Percentiles rank a stretch among this genome's conserved stretches.
Conservation (phyloP, 2,329 filamentous ascomycete species). For the Dothistroma septosporum region DNA sequence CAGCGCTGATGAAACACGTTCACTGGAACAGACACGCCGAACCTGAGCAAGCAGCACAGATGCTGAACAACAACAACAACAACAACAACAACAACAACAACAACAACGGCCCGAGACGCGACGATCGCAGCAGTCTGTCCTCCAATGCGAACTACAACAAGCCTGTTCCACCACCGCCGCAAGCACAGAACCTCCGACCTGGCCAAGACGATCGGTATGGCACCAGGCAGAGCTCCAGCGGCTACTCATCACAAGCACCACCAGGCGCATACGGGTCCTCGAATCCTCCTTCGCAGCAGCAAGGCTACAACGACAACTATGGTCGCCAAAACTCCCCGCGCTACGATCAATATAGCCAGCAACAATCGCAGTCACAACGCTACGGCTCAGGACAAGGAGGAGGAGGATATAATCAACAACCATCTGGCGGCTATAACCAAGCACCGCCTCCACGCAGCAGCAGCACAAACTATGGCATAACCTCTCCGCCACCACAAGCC, state of each 20-base stretch:
- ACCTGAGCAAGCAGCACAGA: constrained; percentile 56
- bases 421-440: constrained; percentile 11
- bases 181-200: constrained; percentile 33
- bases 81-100: background rate
- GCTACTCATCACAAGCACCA: constrained; percentile 26
- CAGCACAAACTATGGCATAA: constrained; percentile 21
- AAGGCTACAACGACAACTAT: constrained; percentile 12
- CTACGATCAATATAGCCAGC: constrained; percentile 35
- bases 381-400: constrained; percentile 20
- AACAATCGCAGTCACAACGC: constrained; percentile 14
- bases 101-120: constrained; percentile 19
- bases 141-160: constrained; percentile 42
- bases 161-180: constrained; percentile 36
- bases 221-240: constrained; percentile 28
- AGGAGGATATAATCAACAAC: constrained; percentile 12
- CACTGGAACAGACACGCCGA: constrained; percentile 60
- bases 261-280: constrained; percentile 38
- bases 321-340: constrained; percentile 29
- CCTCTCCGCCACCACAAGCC: constrained; percentile 42
- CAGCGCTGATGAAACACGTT: constrained; percentile 22
- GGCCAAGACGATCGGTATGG: constrained; percentile 38
- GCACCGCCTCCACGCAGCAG: constrained; percentile 18
- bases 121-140: constrained; percentile 29
- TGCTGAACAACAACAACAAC: constrained; percentile 30
- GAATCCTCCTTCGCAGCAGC: constrained; percentile 1